A percentile compares a stretch with the other conserved stretches of the same genome.
Conservation (phyloP, 495 filamentous ascomycete species). For the Lentithecium fluviatile region DNA sequence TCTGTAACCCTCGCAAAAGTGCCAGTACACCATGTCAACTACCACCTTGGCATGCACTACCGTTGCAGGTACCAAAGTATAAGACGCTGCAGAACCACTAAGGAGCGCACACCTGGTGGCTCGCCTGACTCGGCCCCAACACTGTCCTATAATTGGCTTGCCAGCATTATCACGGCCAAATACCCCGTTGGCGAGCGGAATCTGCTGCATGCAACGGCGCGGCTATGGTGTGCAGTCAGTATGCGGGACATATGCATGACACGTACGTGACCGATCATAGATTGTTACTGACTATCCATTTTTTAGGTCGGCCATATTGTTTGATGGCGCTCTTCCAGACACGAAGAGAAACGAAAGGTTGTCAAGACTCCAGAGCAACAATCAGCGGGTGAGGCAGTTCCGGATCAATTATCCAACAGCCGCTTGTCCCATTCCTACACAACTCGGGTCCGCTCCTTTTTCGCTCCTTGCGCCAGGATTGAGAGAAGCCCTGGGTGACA, state of each 20-base stretch:
- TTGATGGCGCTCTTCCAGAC: slow-evolving; percentile 33
- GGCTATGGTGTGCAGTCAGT: slow-evolving; percentile 10
- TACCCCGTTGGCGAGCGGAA: slow-evolving; percentile 1
- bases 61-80: not conserved
- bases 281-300: slow-evolving; percentile 13
- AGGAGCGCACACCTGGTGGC: slow-evolving; percentile 14
- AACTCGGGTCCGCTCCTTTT: slow-evolving; percentile 8
- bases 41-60: slow-evolving; percentile 14
- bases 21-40: not conserved
- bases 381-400: slow-evolving; percentile 9
- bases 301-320: slow-evolving; percentile 29
- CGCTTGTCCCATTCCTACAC: slow-evolving; percentile 14
- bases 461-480: slow-evolving; percentile 31
- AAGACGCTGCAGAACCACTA: slow-evolving; percentile 1
- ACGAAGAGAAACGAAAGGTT: slow-evolving; percentile 28
- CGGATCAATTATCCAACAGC: not conserved
- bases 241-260: slow-evolving; percentile 22
- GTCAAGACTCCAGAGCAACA: slow-evolving; percentile 7
- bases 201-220: slow-evolving; percentile 9
- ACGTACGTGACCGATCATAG: slow-evolving; percentile 12
- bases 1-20: not conserved
- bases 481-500: slow-evolving; percentile 18
- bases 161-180: not conserved
- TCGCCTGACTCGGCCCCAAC: not conserved
- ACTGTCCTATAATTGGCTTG: slow-evolving; percentile 8